Base-by-base conservation (phyloP, 1,139 yeast species). In the Pichia sp. region DNA sequence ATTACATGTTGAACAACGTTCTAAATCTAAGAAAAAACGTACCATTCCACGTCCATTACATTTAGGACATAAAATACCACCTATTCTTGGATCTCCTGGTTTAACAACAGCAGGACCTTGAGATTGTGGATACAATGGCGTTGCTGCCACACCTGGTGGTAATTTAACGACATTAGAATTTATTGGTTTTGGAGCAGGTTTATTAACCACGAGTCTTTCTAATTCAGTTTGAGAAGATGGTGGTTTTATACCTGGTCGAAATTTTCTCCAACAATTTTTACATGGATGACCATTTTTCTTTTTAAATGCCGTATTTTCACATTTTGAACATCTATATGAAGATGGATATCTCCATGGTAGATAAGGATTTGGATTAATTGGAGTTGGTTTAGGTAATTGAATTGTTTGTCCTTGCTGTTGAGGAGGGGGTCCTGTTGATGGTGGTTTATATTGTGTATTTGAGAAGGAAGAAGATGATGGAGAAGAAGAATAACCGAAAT, bases 1-100 rank as follows among this genome's bases (percentile, higher is more conserved):
- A 21, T 67, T 62, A 55, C 95, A 84, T 1, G 74, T 67, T 2
- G 69, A 64, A 53, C 88, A 80, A 19, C 69, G 57, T 34, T 76
- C 80, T 33, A 71, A 69, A 56, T 78, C 84, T 14, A 80, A 55
- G 30, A 80, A 65, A 51, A 71, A 68, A 27, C 67, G 61, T 1
- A 74, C 66, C 45, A 70, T 51, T 0, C 96, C 95, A 0, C 72
- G 49, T 1, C 95, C 95, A 38, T 87, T 60, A 54, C 96, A 88
- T 40, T 78, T 63, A 0, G 89, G 89, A 63, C 96, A 88, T 6
- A 81, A 54, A 1, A 69, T 60, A 1, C 96, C 96, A 1, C 96
- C 96, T 11, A 86, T 64, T 20, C 89, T 60, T 0, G 95, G 94
- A 51, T 87, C 95, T 1, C 95, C 95, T 0, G 95, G 95, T 10